Conservation (phyloP, 257 asterid species). For the Penstemon eatonii region DNA sequence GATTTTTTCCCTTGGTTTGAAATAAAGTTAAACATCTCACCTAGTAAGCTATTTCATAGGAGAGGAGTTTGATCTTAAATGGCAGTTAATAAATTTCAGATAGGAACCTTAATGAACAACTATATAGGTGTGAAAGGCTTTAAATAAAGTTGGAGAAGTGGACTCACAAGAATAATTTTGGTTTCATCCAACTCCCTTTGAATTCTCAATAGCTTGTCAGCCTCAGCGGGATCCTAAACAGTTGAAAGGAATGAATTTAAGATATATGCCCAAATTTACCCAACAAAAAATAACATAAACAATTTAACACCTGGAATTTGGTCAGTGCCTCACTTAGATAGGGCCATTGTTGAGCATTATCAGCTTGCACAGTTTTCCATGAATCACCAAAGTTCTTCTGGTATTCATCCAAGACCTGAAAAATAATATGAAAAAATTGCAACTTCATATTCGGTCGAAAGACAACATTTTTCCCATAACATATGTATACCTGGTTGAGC, state of each 20-base stretch:
- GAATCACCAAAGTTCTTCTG: conserved; percentile 82
- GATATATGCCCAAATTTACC: conserved; percentile 1
- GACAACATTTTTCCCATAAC: neutral
- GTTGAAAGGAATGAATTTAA: conserved; percentile 16
- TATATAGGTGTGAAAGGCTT: neutral
- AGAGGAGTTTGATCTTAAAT: neutral
- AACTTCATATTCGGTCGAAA: neutral
- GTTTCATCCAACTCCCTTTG: conserved; percentile 96
- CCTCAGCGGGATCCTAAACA: conserved; percentile 91
- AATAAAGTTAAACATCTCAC: neutral
- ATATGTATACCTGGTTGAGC: conserved; percentile 65
- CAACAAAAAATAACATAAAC: neutral
- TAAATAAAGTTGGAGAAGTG: conserved; percentile 19
- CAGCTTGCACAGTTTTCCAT: conserved; percentile 69
- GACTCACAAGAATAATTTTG: conserved; percentile 88
- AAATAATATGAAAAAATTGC: conserved; percentile 12
- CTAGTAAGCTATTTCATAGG: neutral
- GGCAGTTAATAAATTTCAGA: neutral
- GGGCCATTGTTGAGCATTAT: conserved; percentile 72
- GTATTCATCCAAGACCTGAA: conserved; percentile 84
- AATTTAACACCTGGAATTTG: conserved; percentile 50
- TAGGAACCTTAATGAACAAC: neutral
- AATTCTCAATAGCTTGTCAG: conserved; percentile 87
- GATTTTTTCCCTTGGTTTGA: neutral
- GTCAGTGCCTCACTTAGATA: conserved; percentile 65